These are phyloP conservation scores for Eucalyptus curtisii DNA, from an alignment of 345 rosid species.

Conservation along the genomic window DNA sequence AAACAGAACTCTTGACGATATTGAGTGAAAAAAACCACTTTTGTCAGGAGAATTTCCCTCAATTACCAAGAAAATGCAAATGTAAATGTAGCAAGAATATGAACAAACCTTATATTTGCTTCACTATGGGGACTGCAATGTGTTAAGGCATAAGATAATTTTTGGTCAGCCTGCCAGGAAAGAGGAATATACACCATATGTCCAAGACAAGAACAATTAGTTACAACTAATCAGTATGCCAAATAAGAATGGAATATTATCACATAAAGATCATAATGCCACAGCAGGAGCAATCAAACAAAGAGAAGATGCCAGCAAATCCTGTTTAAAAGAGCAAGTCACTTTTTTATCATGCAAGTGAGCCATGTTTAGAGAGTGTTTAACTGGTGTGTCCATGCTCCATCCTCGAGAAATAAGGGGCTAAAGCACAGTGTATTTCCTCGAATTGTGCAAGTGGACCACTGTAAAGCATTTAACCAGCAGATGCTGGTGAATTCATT, in stretches of 20 bases:
- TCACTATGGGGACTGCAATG: constrained; percentile 61
- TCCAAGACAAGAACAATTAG: not conserved
- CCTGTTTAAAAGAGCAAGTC: not conserved
- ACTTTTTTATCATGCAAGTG: not conserved
- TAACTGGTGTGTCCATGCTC: not conserved
- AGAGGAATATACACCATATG: not conserved
- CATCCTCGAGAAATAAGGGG: not conserved
- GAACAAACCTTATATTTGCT: constrained; percentile 69
- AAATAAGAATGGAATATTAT: not conserved
- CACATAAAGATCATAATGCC: not conserved
- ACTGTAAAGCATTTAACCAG: not conserved
- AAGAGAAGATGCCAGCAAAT: not conserved
- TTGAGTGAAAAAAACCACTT: not conserved
- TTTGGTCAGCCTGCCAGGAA: constrained; percentile 76
- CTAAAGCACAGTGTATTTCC: not conserved
- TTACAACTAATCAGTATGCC: not conserved
- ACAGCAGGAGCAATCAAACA: not conserved
- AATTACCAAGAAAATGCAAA: not conserved
- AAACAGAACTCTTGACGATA: not conserved
- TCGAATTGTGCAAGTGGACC: not conserved
- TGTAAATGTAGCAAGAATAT: not conserved
- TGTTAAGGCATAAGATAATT: constrained; percentile 76
- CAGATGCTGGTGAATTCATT: not conserved
- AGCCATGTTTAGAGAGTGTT: not conserved
- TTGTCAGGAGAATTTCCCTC: not conserved